Conservation (phyloP, 2,329 filamentous ascomycete genomes). For the Aspergillus sojae region DNA sequence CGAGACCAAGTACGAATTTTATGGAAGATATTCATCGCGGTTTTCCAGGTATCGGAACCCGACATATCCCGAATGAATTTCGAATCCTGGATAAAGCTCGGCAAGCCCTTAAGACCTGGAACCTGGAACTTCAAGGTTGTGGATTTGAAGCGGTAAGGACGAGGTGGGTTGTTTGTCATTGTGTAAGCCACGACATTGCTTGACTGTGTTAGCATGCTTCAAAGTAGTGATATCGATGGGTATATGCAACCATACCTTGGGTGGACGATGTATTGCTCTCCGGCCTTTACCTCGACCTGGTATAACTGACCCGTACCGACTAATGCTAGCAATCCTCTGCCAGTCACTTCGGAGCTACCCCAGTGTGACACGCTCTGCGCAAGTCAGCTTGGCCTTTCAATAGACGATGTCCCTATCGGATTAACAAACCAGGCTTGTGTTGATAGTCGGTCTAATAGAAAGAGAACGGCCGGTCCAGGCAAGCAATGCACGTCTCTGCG, state of each 20-base stretch:
- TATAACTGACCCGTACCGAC: slow-evolving; percentile 88
- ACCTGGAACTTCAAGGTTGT: slow-evolving; percentile 75
- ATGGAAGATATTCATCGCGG: slow-evolving; percentile 66
- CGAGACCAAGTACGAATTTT: slow-evolving; percentile 74
- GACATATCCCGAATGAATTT: slow-evolving; percentile 75
- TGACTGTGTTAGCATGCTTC: slow-evolving; percentile 10
- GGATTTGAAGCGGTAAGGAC: slow-evolving; percentile 85
- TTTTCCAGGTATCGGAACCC: slow-evolving; percentile 72
- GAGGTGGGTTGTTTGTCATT: slow-evolving; percentile 70
- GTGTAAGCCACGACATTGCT: slow-evolving; percentile 91
- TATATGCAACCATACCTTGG: slow-evolving; percentile 56
- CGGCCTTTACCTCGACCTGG: slow-evolving; percentile 75
- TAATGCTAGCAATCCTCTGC: slow-evolving; percentile 81
- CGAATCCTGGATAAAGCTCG: slow-evolving; percentile 66
- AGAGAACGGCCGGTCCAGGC: slow-evolving; percentile 95
- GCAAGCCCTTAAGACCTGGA: slow-evolving; percentile 64
- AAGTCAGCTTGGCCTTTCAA: slow-evolving; percentile 38
- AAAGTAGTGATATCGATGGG: background rate
- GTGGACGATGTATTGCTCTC: slow-evolving; percentile 89
- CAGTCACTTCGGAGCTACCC: slow-evolving; percentile 87
- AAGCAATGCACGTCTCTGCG: slow-evolving; percentile 83
- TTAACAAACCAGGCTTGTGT: slow-evolving; percentile 64
- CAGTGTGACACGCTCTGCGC: slow-evolving; percentile 74
- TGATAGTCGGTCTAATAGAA: slow-evolving; percentile 72
- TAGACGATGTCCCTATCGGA: background rate